Evolutionary conservation across 495 filamentous ascomycete genomes (phyloP).

Genomic region (Bacidia gigantensis): DNA sequence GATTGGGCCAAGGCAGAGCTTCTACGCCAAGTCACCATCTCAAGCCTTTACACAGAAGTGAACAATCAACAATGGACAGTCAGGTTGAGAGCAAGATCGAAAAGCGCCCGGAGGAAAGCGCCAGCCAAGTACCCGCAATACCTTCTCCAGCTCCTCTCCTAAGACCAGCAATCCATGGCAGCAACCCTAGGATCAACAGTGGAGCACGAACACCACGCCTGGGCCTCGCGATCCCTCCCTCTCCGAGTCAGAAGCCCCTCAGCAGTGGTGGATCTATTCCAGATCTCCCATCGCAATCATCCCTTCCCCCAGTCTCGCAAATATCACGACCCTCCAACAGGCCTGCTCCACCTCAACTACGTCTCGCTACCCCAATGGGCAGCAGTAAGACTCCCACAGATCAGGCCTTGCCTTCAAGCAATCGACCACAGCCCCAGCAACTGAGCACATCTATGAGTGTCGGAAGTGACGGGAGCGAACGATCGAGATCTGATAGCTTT

Average conservation of each 20-base stretch:
- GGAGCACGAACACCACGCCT: conserved; percentile 60
- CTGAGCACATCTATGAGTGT: conserved; percentile 34
- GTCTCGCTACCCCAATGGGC: conserved; percentile 75
- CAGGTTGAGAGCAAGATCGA: not conserved
- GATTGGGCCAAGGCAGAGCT: too few species aligned
- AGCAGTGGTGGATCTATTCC: conserved; percentile 26
- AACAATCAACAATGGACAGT: not conserved
- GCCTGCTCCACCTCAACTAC: conserved; percentile 54
- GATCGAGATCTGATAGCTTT: conserved; percentile 63
- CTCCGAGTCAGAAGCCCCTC: conserved; percentile 61
- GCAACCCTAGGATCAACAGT: conserved; percentile 41
- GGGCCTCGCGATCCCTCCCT: conserved; percentile 76
- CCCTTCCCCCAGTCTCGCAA: conserved; percentile 27
- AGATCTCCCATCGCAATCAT: conserved; percentile 3
- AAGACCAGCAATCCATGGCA: conserved; percentile 69
- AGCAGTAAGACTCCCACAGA: conserved; percentile 52
- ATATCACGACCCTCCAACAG: conserved; percentile 29
- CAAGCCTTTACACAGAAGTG: not conserved
- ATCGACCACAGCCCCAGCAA: conserved; percentile 37
- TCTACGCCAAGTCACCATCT: not conserved
- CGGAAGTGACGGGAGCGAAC: conserved; percentile 59
- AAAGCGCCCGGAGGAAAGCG: conserved; percentile 1
- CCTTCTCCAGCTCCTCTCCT: conserved; percentile 67
- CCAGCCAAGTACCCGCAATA: conserved; percentile 33
- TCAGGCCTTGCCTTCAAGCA: conserved; percentile 33